A percentile compares a stretch with the other conserved stretches of the same genome.
Evolutionary conservation across 1,284 basidiomycete genomes (phyloP).

Genomic region (Boletus holoroseus): DNA sequence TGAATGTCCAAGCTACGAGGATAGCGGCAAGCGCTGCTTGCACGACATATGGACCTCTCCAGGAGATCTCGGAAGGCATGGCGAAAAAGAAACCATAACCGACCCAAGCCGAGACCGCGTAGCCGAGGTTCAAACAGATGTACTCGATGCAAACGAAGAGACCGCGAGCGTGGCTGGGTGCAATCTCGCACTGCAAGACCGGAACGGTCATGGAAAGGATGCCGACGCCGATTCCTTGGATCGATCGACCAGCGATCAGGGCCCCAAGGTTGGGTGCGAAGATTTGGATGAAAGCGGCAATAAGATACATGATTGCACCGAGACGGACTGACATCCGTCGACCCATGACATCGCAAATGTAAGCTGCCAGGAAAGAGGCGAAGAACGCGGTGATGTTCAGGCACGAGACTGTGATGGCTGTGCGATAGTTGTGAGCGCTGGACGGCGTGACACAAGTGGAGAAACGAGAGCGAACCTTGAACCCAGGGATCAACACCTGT

Average conservation of each 20-base stretch:
- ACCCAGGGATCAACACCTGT: slow-evolving; percentile 45
- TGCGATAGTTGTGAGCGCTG: not conserved
- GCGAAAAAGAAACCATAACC: slow-evolving; percentile 49
- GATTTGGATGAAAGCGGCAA: slow-evolving; percentile 45
- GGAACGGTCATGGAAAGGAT: slow-evolving; percentile 52
- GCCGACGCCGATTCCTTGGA: slow-evolving; percentile 46
- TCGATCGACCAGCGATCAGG: slow-evolving; percentile 44
- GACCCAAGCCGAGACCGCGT: slow-evolving; percentile 48
- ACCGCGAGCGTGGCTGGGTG: slow-evolving; percentile 47
- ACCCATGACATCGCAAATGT: slow-evolving; percentile 46
- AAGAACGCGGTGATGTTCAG: slow-evolving; percentile 49
- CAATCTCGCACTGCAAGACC: slow-evolving; percentile 50
- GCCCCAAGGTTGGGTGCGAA: slow-evolving; percentile 40
- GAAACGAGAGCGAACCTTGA: slow-evolving; percentile 35
- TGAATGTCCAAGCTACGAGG: slow-evolving; percentile 43
- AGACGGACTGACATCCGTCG: slow-evolving; percentile 46
- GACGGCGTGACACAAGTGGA: slow-evolving; percentile 2
- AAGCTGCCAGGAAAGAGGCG: slow-evolving; percentile 43
- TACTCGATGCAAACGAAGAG: slow-evolving; percentile 51
- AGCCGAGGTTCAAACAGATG: slow-evolving; percentile 47
- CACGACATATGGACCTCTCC: slow-evolving; percentile 51
- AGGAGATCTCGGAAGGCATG: slow-evolving; percentile 46
- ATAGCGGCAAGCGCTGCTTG: slow-evolving; percentile 43
- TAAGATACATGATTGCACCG: slow-evolving; percentile 45
- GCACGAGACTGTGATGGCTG: slow-evolving; percentile 49